Evolutionary conservation across 352 stramenopile species (phyloP).

Genomic region (Halophytophthora batemanensis): DNA sequence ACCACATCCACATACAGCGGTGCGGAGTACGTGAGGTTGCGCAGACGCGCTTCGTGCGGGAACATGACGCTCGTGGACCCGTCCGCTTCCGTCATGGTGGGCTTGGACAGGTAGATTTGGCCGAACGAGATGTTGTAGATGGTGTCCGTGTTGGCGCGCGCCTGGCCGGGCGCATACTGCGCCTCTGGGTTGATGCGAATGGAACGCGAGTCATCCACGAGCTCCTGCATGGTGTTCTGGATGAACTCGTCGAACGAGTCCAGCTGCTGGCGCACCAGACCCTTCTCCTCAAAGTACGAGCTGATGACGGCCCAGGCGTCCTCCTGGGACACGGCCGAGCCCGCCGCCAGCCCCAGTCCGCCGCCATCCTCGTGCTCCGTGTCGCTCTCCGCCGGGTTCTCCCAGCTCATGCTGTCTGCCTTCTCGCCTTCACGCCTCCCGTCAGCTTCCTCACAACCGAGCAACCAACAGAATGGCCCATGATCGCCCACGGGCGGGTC

Average conservation of each 20-base stretch:
- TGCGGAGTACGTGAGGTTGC: constrained; percentile 99
- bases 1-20: constrained; percentile 98
- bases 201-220: constrained; percentile 96
- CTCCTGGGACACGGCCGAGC: constrained; percentile 95
- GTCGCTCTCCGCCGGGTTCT: constrained; percentile 64
- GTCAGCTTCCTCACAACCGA: constrained; percentile 4
- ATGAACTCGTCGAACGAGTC: constrained; percentile 99
- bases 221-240: constrained; percentile 99
- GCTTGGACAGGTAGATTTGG: constrained; percentile 98
- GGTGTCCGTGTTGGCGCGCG: constrained; percentile 89
- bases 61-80: constrained; percentile 98
- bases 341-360: constrained; percentile 46
- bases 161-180: constrained; percentile 95
- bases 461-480: constrained; percentile 25
- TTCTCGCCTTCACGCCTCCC: neutral
- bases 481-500: constrained; percentile 7
- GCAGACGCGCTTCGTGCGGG: constrained; percentile 97
- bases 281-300: constrained; percentile 99
- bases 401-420: constrained; percentile 52
- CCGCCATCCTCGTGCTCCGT: constrained; percentile 38
- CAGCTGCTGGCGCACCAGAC: constrained; percentile 98
- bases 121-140: constrained; percentile 97
- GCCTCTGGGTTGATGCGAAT: constrained; percentile 96
- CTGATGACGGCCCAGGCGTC: constrained; percentile 99
- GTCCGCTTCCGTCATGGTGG: constrained; percentile 96